phyloP scores from a whole-genome alignment of 345 rosid genomes.

The Rhodamnia rubescens region DNA sequence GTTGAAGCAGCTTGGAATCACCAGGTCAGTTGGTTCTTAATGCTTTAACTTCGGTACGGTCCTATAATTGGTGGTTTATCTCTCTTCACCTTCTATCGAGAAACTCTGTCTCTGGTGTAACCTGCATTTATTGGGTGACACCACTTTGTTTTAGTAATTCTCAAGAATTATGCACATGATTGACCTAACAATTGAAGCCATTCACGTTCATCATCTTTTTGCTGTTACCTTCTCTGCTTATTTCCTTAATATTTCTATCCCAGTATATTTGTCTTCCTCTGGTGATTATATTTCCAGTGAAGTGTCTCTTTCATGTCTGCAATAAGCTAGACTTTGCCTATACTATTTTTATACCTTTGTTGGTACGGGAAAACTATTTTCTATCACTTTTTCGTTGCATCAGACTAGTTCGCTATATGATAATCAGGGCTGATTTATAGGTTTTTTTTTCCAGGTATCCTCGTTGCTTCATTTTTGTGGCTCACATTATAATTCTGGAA shows the following conservation, averaged over 20 bases:
- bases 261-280: not conserved
- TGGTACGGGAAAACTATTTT: not conserved
- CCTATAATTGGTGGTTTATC: not conserved
- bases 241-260: not conserved
- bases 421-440: not conserved
- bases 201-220: not conserved
- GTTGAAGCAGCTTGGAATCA: conserved; percentile 97
- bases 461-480: conserved; percentile 58
- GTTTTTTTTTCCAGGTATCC: conserved; percentile 32
- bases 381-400: not conserved
- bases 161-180: not conserved
- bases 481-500: conserved; percentile 28
- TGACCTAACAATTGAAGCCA: not conserved
- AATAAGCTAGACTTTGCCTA: not conserved
- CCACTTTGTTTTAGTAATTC: not conserved
- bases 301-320: not conserved
- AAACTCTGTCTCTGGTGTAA: not conserved
- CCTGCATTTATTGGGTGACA: not conserved
- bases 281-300: not conserved
- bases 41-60: not conserved
- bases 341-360: not conserved
- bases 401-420: not conserved
- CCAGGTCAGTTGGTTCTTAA: conserved; percentile 38
- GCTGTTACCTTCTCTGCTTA: not conserved
- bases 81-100: not conserved